These are phyloP conservation scores for Tricladium varicosporioides DNA, from an alignment of 2,329 filamentous ascomycete genomes.

Conservation along the genomic window DNA sequence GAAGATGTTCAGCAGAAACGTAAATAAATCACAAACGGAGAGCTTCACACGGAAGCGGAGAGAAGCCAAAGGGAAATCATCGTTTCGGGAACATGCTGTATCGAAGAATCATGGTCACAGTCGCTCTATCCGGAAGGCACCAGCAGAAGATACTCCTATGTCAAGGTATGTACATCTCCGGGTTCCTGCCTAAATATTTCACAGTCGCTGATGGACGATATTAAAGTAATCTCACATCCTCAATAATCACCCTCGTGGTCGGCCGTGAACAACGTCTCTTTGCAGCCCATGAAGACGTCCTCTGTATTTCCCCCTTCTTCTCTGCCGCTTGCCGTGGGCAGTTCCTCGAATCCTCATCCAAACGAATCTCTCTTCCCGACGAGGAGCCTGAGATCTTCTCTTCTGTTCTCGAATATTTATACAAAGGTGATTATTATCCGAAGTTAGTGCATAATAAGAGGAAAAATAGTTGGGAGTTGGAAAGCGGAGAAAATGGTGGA, in stretches of 20 bases:
- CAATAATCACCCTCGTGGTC: slow-evolving; percentile 84
- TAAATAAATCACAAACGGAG: slow-evolving; percentile 31
- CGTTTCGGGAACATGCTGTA: slow-evolving; percentile 36
- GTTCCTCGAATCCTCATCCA: slow-evolving; percentile 73
- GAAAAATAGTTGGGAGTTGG: slow-evolving; percentile 85
- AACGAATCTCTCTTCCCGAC: slow-evolving; percentile 69
- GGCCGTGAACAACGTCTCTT: slow-evolving; percentile 85
- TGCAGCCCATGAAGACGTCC: slow-evolving; percentile 91
- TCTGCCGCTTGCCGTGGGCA: slow-evolving; percentile 67
- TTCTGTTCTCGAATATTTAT: slow-evolving; percentile 91
- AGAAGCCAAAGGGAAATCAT: slow-evolving; percentile 27
- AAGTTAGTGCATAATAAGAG: slow-evolving; percentile 84
- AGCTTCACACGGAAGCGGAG: slow-evolving; percentile 32
- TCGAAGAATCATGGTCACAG: slow-evolving; percentile 33
- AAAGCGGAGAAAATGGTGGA: slow-evolving; percentile 52
- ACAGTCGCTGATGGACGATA: slow-evolving; percentile 13
- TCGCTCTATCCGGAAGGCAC: slow-evolving; percentile 26
- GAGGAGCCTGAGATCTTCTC: slow-evolving; percentile 92
- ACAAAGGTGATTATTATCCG: slow-evolving; percentile 63
- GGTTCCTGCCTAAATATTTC: neutral
- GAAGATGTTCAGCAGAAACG: slow-evolving; percentile 30
- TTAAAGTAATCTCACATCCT: slow-evolving; percentile 45
- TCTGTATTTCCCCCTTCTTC: slow-evolving; percentile 84
- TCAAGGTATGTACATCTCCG: slow-evolving; percentile 24
- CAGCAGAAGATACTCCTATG: slow-evolving; percentile 26